Evolutionary conservation across 108 stramenopile species (phyloP).

Genomic region (Conticribra guillardii): DNA sequence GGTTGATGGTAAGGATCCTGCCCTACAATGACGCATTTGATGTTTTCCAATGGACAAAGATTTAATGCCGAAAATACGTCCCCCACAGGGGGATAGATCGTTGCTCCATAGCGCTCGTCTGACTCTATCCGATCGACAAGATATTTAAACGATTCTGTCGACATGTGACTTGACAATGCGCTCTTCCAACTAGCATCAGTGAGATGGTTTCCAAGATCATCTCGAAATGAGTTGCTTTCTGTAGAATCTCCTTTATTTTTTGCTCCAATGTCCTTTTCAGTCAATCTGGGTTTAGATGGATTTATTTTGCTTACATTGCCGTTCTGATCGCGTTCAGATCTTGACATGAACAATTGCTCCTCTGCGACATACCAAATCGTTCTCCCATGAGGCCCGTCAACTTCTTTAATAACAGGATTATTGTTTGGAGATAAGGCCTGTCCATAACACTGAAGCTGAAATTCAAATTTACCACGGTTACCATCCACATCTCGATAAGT

Average conservation of each 20-base stretch:
- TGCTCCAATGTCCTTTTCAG: conserved; percentile 4
- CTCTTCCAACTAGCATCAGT: conserved; percentile 63
- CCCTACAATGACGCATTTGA: conserved; percentile 96
- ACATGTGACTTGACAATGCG: conserved; percentile 42
- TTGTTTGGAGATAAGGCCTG: conserved; percentile 55
- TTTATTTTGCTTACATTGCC: conserved; percentile 6
- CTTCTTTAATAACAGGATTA: conserved; percentile 60
- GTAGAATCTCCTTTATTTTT: background rate
- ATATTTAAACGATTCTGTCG: conserved; percentile 48
- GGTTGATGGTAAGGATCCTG: conserved; percentile 99
- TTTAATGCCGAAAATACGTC: conserved; percentile 93
- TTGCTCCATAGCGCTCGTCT: conserved; percentile 36
- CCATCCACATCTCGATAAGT: conserved; percentile 58
- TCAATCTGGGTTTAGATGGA: too few species aligned
- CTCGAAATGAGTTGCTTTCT: conserved; percentile 5
- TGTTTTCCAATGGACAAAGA: conserved; percentile 72
- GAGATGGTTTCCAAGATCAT: conserved; percentile 41
- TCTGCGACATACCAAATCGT: conserved; percentile 82
- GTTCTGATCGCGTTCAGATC: conserved; percentile 21
- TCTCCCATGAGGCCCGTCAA: conserved; percentile 77
- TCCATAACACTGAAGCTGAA: conserved; percentile 82
- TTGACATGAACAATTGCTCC: conserved; percentile 71
- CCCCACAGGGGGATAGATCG: conserved; percentile 85
- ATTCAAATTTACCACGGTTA: conserved; percentile 60
- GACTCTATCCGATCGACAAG: conserved; percentile 33